Evolutionary conservation across 2,329 filamentous ascomycete genomes (phyloP).

Genomic region (Alternaria incomplexa): DNA sequence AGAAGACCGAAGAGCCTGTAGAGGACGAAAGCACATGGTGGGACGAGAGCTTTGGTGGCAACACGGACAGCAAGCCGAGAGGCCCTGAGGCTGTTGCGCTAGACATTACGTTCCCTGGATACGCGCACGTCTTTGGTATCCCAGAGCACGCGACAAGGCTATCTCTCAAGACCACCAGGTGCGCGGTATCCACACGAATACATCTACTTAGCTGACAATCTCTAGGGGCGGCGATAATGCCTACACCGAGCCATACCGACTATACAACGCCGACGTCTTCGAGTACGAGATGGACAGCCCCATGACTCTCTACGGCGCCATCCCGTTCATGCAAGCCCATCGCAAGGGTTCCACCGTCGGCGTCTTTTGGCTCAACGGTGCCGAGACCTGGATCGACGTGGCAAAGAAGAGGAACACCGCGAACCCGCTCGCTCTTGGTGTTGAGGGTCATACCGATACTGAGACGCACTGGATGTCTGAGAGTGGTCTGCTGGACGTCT

Average conservation of each 20-base stretch:
- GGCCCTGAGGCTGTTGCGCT: conserved; percentile 91
- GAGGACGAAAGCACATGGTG: conserved; percentile 93
- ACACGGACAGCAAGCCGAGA: conserved; percentile 92
- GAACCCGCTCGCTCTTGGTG: conserved; percentile 79
- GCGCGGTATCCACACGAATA: conserved; percentile 4
- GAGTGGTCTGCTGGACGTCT: conserved; percentile 85
- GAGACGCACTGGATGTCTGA: conserved; percentile 98
- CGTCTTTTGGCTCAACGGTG: conserved; percentile 96
- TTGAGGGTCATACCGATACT: conserved; percentile 73
- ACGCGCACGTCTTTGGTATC: conserved; percentile 91
- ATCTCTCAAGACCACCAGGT: conserved; percentile 86
- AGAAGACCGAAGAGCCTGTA: conserved; percentile 51
- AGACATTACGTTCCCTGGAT: conserved; percentile 91
- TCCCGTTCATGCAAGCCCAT: conserved; percentile 98
- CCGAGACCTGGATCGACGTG: conserved; percentile 97
- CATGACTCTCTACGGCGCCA: conserved; percentile 97
- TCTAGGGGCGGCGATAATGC: conserved; percentile 77
- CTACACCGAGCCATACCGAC: conserved; percentile 85
- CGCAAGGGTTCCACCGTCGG: conserved; percentile 91
- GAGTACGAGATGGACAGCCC: conserved; percentile 97
- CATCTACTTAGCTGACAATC: neutral
- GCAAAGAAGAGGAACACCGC: conserved; percentile 75
- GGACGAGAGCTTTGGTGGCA: conserved; percentile 95
- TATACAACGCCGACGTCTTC: conserved; percentile 97
- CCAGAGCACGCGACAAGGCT: conserved; percentile 90